Percentiles rank a stretch among this genome's conserved stretches.
These are phyloP conservation scores for Stephania cephalantha DNA, from an alignment of 164 flowering plant genomes.

Conservation along the genomic window DNA sequence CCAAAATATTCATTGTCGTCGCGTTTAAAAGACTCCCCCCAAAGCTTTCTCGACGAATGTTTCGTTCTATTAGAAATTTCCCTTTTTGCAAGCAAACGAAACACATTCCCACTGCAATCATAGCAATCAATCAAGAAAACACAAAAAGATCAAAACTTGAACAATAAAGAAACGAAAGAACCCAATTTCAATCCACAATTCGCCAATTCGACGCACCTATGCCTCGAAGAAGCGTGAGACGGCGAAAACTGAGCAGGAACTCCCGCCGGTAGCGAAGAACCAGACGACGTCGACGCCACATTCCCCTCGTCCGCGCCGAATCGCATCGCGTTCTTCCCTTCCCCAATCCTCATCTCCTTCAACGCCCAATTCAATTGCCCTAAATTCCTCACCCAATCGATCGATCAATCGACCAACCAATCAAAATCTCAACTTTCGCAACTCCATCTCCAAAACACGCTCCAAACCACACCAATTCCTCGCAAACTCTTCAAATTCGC, in stretches of 20 bases:
- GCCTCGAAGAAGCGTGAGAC: slow-evolving; percentile 8
- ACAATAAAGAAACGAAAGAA: neutral
- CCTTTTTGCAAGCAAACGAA: slow-evolving; percentile 51
- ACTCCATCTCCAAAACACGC: neutral
- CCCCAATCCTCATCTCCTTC: slow-evolving; percentile 19
- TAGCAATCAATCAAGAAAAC: neutral
- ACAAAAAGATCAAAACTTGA: neutral
- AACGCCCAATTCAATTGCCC: neutral
- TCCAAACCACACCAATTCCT: neutral
- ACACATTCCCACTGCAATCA: slow-evolving; percentile 48
- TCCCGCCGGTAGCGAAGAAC: slow-evolving; percentile 10
- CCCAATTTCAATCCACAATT: neutral
- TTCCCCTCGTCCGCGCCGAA: slow-evolving; percentile 19
- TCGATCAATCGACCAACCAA: neutral
- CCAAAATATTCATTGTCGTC: slow-evolving; percentile 17
- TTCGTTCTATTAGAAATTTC: slow-evolving; percentile 61
- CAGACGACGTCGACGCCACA: slow-evolving; percentile 17
- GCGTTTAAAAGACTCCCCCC: slow-evolving; percentile 43
- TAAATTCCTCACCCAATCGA: neutral
- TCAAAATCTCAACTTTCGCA: neutral
- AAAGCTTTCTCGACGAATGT: slow-evolving; percentile 36
- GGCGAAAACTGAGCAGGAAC: slow-evolving; percentile 15
- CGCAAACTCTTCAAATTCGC: neutral
- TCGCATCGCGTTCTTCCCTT: slow-evolving; percentile 16
- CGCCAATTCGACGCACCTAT: slow-evolving; percentile 2